phyloP scores from a whole-genome alignment of 164 flowering plant genomes.

The Umbellularia californica region DNA sequence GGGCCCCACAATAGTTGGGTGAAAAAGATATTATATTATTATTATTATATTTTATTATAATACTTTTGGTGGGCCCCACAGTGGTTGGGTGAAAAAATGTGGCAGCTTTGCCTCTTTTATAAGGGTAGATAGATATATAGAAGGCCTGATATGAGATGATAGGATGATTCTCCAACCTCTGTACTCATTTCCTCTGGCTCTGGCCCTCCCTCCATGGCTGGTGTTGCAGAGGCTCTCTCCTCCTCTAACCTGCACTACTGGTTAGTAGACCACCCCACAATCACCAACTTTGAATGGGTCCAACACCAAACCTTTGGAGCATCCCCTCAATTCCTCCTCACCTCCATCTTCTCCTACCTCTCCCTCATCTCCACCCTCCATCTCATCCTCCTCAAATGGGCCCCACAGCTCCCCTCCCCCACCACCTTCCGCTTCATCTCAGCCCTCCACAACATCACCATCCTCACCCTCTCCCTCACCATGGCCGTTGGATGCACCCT shows the following conservation, averaged over 20 bases:
- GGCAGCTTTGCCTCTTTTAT: too few species aligned
- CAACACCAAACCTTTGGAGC: conserved; percentile 44
- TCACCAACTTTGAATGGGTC: conserved; percentile 57
- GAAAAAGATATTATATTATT: too few species aligned
- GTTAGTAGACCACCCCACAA: conserved; percentile 57
- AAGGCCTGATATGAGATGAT: too few species aligned
- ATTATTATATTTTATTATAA: too few species aligned
- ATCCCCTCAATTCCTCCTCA: conserved; percentile 48
- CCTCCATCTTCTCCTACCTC: conserved; percentile 24
- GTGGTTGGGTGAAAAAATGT: too few species aligned
- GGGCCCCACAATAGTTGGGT: too few species aligned
- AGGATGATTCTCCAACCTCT: background rate
- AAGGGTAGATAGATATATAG: too few species aligned
- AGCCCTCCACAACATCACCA: conserved; percentile 64
- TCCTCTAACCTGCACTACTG: conserved; percentile 31
- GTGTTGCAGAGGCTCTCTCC: background rate
- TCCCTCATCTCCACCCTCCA: conserved; percentile 43
- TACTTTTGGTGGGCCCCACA: too few species aligned
- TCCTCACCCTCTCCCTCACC: conserved; percentile 66
- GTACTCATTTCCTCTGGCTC: too few species aligned
- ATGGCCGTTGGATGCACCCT: conserved; percentile 80
- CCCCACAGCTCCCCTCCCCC: conserved; percentile 19
- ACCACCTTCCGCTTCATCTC: conserved; percentile 59
- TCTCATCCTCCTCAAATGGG: conserved; percentile 29
- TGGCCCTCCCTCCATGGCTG: background rate